A percentile compares a stretch with the other conserved stretches of the same genome.
Evolutionary conservation across 140 eudicot genomes (phyloP).

Genomic region (Flaveria floridana): DNA sequence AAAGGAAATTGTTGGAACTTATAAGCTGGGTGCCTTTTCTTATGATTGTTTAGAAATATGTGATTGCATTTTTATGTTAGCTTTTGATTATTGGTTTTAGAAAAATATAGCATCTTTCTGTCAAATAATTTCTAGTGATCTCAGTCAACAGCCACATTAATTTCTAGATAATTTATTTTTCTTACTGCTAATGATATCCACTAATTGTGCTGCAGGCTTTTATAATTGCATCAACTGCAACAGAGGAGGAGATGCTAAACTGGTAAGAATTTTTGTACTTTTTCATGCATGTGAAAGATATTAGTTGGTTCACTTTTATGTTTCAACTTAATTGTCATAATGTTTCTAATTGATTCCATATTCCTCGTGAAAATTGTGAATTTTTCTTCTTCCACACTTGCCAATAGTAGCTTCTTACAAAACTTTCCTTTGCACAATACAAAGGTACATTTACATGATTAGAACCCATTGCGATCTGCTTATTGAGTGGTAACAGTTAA

Average conservation of each 20-base stretch:
- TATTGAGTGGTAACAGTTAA: not conserved
- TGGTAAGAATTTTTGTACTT: constrained; percentile 54
- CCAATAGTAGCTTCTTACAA: not conserved
- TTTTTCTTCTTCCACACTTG: not conserved
- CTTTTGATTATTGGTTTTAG: not conserved
- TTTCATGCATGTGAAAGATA: constrained; percentile 15
- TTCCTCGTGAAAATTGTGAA: not conserved
- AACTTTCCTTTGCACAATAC: not conserved
- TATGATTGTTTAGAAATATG: not conserved
- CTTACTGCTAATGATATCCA: constrained; percentile 8
- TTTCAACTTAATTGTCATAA: not conserved
- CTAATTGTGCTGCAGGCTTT: constrained; percentile 59
- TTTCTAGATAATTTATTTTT: not conserved
- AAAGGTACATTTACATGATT: too few relatives aligned
- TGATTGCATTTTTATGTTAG: not conserved
- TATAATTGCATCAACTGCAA: constrained; percentile 80
- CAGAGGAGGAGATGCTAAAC: constrained; percentile 81
- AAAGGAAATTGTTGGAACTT: not conserved
- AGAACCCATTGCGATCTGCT: not conserved
- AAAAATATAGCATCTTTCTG: not conserved
- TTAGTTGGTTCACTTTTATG: not conserved
- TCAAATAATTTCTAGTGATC: not conserved
- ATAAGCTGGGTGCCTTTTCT: not conserved
- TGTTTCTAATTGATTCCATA: not conserved
- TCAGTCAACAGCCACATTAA: not conserved